Evolutionary conservation across 441 rosid genomes (phyloP), one percentile per base, ranked within the genome.

Genomic region (Dalechampia spathulata): DNA sequence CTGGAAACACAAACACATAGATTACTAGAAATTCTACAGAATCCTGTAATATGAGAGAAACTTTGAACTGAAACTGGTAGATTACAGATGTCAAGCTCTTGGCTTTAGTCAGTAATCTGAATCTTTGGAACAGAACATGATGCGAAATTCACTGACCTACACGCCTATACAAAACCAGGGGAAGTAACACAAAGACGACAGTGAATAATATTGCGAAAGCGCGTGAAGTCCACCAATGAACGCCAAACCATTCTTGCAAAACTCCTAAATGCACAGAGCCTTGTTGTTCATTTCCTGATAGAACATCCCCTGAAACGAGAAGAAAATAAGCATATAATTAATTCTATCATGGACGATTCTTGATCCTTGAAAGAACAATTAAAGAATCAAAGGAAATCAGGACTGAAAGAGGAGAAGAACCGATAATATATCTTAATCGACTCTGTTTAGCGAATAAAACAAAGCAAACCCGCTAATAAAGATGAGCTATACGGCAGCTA

Each of bases 171-270:
- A 78, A 64, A 55, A 72, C 85, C 49, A 83, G 62, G 1, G 92
- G 96, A 61, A 89, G 75, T 68, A 82, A 61, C 28, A 89, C 72
- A 64, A 86, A 63, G 39, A 75, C 49, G 1, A 78, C 58, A 36
- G 75, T 55, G 74, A 80, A 61, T 41, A 89, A 72, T 52, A 89
- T 61, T 2, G 83, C 71, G 30, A 80, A 72, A 55, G 72, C 74
- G 6, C 95, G 69, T 0, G 95, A 58, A 64, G 80, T 86, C 97
- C 96, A 89, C 95, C 92, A 82, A 20, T 75, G 77, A 60, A 52
- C 16, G 39, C 96, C 95, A 64, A 89, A 86, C 92, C 96, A 83
- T 79, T 78, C 80, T 59, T 80, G 92, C 72, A 89, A 55, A 28
- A 86, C 79, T 37, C 95, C 96, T 57, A 82, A 55, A 57, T 89